These are phyloP conservation scores for Umbelopsis isabellina DNA, from an alignment of 192 early-diverging fungal species.

Conservation along the genomic window DNA sequence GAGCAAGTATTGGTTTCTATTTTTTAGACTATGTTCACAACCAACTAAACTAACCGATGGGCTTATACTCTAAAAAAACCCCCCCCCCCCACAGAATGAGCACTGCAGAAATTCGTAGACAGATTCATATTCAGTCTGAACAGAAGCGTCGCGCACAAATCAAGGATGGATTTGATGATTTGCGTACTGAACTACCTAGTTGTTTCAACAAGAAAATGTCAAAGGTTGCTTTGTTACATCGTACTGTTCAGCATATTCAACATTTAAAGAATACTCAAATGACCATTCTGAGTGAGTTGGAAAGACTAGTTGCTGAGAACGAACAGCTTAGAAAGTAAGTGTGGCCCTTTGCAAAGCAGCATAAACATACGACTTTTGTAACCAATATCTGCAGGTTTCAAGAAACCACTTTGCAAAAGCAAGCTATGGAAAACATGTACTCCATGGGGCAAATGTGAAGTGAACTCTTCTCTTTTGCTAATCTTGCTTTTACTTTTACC, in stretches of 20 bases:
- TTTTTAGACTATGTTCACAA: not conserved
- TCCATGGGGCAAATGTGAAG: slow-evolving; percentile 33
- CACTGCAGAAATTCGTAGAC: slow-evolving; percentile 41
- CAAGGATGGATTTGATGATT: slow-evolving; percentile 44
- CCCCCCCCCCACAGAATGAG: slow-evolving; percentile 25
- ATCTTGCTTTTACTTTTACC: not conserved
- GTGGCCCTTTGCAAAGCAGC: not conserved
- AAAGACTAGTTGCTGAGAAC: slow-evolving; percentile 41
- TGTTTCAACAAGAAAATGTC: slow-evolving; percentile 46
- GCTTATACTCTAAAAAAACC: not conserved
- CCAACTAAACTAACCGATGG: not conserved
- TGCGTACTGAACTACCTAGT: slow-evolving; percentile 39
- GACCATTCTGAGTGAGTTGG: slow-evolving; percentile 41
- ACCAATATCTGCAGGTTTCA: slow-evolving; percentile 31
- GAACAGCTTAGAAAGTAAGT: slow-evolving; percentile 44
- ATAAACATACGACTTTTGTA: too few species aligned
- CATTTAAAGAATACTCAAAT: slow-evolving; percentile 47
- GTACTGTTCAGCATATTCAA: slow-evolving; percentile 49
- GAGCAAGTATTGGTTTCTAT: not conserved
- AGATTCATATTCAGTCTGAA: slow-evolving; percentile 44
- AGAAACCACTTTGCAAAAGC: slow-evolving; percentile 40
- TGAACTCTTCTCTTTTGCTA: not conserved
- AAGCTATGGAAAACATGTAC: slow-evolving; percentile 45
- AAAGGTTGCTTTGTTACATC: slow-evolving; percentile 41
- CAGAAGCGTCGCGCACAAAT: slow-evolving; percentile 46